These are phyloP conservation scores for Aspergillus piperis DNA, from an alignment of 2,329 filamentous ascomycete species.

Conservation along the genomic window DNA sequence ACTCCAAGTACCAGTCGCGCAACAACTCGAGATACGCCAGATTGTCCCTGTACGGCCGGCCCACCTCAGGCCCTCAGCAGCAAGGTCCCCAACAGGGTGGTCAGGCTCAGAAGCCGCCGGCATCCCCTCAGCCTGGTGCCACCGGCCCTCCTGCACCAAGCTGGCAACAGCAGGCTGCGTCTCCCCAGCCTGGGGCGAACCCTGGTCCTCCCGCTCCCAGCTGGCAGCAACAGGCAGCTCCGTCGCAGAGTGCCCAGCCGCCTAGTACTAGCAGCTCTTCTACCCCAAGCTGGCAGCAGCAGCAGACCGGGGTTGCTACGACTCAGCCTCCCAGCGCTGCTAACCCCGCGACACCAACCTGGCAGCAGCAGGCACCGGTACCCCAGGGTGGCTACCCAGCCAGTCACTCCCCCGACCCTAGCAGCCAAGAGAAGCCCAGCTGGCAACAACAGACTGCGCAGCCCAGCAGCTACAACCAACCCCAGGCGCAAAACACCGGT, in stretches of 20 bases:
- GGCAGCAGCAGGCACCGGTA: slow-evolving; percentile 10
- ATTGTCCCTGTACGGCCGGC: slow-evolving; percentile 36
- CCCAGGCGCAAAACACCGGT: background rate
- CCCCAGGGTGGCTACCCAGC: slow-evolving; percentile 9
- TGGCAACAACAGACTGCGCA: slow-evolving; percentile 10
- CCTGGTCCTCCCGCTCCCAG: background rate
- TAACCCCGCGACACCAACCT: background rate
- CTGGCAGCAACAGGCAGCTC: slow-evolving; percentile 6
- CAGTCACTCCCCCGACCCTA: background rate
- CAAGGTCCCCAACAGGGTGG: slow-evolving; percentile 17
- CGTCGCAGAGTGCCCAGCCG: background rate
- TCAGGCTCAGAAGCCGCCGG: slow-evolving; percentile 9
- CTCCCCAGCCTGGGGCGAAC: slow-evolving; percentile 11
- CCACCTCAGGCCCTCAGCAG: slow-evolving; percentile 27
- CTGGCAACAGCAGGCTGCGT: slow-evolving; percentile 13
- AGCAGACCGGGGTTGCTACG: slow-evolving; percentile 6
- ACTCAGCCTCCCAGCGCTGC: slow-evolving; percentile 5
- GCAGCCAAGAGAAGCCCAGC: slow-evolving; percentile 7
- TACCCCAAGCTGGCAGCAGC: slow-evolving; percentile 8
- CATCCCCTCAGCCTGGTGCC: background rate
- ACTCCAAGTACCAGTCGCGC: slow-evolving; percentile 72
- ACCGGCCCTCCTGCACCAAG: slow-evolving; percentile 10
- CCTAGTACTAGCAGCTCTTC: background rate
- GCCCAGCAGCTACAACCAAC: slow-evolving; percentile 3
- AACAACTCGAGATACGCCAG: slow-evolving; percentile 53